These are phyloP conservation scores for Moniliella sp. DNA, from an alignment of 1,284 basidiomycete species.

Conservation along the genomic window DNA sequence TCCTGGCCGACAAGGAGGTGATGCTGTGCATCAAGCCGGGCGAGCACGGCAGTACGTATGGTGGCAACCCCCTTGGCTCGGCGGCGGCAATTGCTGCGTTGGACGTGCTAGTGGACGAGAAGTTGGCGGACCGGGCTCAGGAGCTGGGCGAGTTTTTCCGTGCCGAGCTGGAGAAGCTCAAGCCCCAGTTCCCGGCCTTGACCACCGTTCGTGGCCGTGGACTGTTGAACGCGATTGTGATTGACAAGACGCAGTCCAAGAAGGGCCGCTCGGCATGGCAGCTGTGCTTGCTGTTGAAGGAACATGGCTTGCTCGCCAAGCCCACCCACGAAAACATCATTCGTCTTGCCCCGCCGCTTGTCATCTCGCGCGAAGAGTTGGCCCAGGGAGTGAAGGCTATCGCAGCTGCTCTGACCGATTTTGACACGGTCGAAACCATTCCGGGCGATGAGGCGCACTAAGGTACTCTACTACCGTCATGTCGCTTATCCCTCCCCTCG, in stretches of 20 bases:
- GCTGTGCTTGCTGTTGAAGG: slow-evolving; percentile 75
- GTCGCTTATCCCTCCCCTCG: too few species aligned
- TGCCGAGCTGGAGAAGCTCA: slow-evolving; percentile 8
- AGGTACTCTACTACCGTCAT: too few species aligned
- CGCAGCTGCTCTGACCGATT: slow-evolving; percentile 51
- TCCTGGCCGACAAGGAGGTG: slow-evolving; percentile 64
- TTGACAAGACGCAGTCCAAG: slow-evolving; percentile 62
- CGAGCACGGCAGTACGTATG: slow-evolving; percentile 72
- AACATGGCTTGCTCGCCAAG: slow-evolving; percentile 71
- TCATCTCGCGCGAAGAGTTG: slow-evolving; percentile 68
- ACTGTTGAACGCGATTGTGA: slow-evolving; percentile 77
- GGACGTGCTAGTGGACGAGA: slow-evolving; percentile 65
- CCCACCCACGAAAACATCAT: slow-evolving; percentile 92
- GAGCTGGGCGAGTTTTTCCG: slow-evolving; percentile 57
- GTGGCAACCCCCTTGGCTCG: slow-evolving; percentile 75
- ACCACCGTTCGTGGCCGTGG: slow-evolving; percentile 59
- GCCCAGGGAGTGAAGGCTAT: slow-evolving; percentile 56
- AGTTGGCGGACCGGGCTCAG: slow-evolving; percentile 56
- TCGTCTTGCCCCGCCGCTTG: slow-evolving; percentile 79
- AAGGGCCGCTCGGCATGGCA: slow-evolving; percentile 73
- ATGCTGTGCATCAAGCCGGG: slow-evolving; percentile 93
- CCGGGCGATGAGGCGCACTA: slow-evolving; percentile 24
- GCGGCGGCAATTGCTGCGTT: slow-evolving; percentile 80
- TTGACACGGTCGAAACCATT: slow-evolving; percentile 42
- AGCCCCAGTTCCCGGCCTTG: slow-evolving; percentile 42